Evolutionary conservation across 495 filamentous ascomycete genomes (phyloP), one percentile per base, ranked within the genome.

Genomic region (Geoglossum glabrum): DNA sequence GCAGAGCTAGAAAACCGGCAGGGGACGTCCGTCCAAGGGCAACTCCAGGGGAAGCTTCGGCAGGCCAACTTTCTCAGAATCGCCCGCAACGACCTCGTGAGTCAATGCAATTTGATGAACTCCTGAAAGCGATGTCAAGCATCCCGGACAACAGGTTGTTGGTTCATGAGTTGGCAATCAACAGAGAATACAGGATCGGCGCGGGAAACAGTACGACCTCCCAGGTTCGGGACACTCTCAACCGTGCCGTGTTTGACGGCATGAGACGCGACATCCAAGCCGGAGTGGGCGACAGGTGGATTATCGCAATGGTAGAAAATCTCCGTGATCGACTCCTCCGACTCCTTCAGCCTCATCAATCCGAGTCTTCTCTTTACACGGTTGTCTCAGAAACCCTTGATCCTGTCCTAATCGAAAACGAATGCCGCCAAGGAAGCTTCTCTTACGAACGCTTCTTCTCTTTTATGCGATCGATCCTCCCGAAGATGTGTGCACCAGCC

Each of bases 361-460:
- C 31, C 1, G 85, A 84, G 0, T 88, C 87, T 63, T 81, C 85
- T 17, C 83, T 95, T 68, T 76, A 97, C 64, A 81, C 77, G 1
- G 74, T 90, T 30, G 89, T 98, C 59, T 83, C 83, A 27, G 90
- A 95, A 60, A 79, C 84, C 8, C 77, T 97, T 19, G 93, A 97
- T 62, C 81, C 81, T 1, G 79, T 86, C 17, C 71, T 87, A 50
- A 82, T 95, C 40, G 72, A 77, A 38, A 79, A 76, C 40, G 87
- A 96, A 63, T 87, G 88, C 61, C 73, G 75, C 30, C 79, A 78
- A 50, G 90, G 92, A 15, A 78, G 79, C 50, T 98, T 97, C 67
- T 95, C 93, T 0, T 95, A 96, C 66, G 84, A 90, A 62, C 82
- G 79, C 21, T 95, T 98, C 71, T 97, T 97, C 71, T 74, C 80